Evolutionary conservation across 495 filamentous ascomycete species (phyloP).

Genomic region (Aspergillus incahuasiensis): DNA sequence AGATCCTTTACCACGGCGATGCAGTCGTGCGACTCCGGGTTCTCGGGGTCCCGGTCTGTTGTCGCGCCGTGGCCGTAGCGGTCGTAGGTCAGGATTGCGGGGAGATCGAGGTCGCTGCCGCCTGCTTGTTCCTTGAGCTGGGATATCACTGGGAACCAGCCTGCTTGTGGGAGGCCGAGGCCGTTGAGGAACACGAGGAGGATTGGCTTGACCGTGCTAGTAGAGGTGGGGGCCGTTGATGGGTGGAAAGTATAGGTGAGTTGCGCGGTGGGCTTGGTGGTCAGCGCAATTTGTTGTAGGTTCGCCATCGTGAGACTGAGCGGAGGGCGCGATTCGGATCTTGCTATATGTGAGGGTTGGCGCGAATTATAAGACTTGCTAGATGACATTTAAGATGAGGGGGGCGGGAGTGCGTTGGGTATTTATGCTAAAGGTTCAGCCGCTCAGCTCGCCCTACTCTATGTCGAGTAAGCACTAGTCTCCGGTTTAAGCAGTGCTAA

Average conservation of each 20-base stretch:
- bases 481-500: too few species aligned
- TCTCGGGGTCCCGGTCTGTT: slow-evolving; percentile 48
- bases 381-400: too few species aligned
- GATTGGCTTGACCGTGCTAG: too few species aligned
- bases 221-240: not conserved
- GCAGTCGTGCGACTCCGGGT: slow-evolving; percentile 46
- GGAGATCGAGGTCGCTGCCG: slow-evolving; percentile 24
- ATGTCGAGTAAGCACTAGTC: too few species aligned
- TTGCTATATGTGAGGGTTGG: too few species aligned
- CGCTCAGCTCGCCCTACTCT: too few species aligned
- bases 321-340: too few species aligned
- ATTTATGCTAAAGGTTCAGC: too few species aligned
- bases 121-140: slow-evolving; percentile 35
- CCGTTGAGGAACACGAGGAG: slow-evolving; percentile 59
- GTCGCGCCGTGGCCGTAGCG: slow-evolving; percentile 60
- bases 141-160: slow-evolving; percentile 45
- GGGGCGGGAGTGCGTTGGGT: too few species aligned
- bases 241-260: not conserved
- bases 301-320: not conserved
- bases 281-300: not conserved
- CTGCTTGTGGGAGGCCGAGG: slow-evolving; percentile 45
- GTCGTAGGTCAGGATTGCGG: slow-evolving; percentile 57
- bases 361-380: too few species aligned
- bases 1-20: slow-evolving; percentile 46
- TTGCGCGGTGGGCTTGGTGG: not conserved